Evolutionary conservation across 441 rosid species (phyloP), one percentile per base, ranked within the genome.

Genomic region (Bruguiera hainesii): DNA sequence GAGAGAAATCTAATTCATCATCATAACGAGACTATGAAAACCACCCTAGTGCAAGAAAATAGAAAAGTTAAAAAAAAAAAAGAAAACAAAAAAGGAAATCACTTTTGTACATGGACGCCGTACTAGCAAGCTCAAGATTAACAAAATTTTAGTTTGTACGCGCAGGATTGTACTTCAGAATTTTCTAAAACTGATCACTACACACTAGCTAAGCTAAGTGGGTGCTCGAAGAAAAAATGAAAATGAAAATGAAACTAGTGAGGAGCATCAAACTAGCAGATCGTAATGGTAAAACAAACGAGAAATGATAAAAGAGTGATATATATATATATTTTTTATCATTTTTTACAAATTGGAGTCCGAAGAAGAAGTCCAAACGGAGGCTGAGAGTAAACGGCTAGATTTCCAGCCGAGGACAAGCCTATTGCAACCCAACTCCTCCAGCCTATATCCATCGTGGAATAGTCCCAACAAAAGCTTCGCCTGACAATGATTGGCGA

Each of bases 371-470:
- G 81, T 75, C 96, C 96, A 93, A 42, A 88, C 66, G 11, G 96
- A 87, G n/a, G 94, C 93, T 0, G 96, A 90, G 18, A 93, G 84
- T 74, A 93, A 68, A 25, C 92, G 84, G 61, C 97, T 68, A 2
- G 87, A 83, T 78, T 93, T 90, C 98, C 98, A 93, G 0, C 89
- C 90, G 28, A 93, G 71, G 56, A 82, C 89, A 6, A 93, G 80
- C 62, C 84, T 83, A 46, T 90, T 88, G 30, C 65, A 67, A 8
- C 74, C 87, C 73, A 85, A 13, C 31, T 90, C 91, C 76, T 93
- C 97, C 56, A 85, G 85, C 39, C 75, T 77, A 60, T 85, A 88
- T 1, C 98, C 98, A 48, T 90, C 94, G 23, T 85, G 81, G 71
- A 87, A 93, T 30, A 93, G 66, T 18, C 96, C 90, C 51, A 88